These are phyloP conservation scores for Aspergillus baeticus DNA, from an alignment of 495 filamentous ascomycete species.

Conservation along the genomic window DNA sequence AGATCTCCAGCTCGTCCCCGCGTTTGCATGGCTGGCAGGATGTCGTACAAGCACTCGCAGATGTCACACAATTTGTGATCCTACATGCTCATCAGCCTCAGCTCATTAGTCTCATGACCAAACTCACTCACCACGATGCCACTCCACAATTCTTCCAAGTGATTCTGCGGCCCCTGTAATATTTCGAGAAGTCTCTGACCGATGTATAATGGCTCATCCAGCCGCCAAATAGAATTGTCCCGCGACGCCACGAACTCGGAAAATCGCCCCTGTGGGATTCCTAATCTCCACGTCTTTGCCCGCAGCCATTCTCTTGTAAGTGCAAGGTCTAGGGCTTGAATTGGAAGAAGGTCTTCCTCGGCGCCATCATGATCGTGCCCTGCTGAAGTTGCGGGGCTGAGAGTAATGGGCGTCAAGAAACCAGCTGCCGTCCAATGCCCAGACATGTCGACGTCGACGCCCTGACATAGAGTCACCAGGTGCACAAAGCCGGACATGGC, in stretches of 20 bases:
- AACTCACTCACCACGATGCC: neutral
- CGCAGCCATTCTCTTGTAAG: constrained; percentile 2
- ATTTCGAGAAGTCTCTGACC: neutral
- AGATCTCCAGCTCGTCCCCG: neutral
- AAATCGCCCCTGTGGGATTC: neutral
- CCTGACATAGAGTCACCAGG: neutral
- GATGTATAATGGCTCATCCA: neutral
- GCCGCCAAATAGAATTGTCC: neutral
- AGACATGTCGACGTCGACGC: neutral
- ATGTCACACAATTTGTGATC: constrained; percentile 7
- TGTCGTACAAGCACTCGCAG: constrained; percentile 10
- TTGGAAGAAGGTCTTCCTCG: neutral
- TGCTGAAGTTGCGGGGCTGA: neutral
- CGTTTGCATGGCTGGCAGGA: neutral
- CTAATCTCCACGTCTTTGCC: constrained; percentile 6
- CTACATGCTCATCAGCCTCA: constrained; percentile 2
- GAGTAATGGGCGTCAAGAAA: constrained; percentile 3
- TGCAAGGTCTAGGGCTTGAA: neutral
- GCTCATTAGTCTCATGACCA: neutral
- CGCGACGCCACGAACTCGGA: neutral
- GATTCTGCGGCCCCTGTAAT: neutral
- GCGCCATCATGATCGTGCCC: neutral
- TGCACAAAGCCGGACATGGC: neutral
- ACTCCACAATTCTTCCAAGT: neutral
- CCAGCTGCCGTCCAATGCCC: constrained; percentile 6